These are phyloP conservation scores for Osmanthus fragrans DNA, from an alignment of 257 asterid genomes.

Conservation along the genomic window DNA sequence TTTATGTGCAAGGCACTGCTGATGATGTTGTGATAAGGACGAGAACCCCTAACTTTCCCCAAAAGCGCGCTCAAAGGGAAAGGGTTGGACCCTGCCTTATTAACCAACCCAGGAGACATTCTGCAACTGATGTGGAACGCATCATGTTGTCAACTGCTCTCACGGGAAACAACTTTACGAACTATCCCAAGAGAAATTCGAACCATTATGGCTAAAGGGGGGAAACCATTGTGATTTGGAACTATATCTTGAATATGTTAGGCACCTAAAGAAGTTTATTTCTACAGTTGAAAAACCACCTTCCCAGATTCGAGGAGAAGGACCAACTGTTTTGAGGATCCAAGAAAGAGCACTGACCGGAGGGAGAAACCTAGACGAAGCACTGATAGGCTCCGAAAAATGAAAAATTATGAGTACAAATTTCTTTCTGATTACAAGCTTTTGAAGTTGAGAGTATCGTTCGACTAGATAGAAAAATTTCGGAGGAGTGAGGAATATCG, in stretches of 20 bases:
- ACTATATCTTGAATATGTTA: slow-evolving; percentile 53
- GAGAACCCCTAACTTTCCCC: no score
- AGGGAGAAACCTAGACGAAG: slow-evolving; percentile 57
- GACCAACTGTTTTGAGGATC: slow-evolving; percentile 38
- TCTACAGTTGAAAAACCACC: slow-evolving; percentile 48
- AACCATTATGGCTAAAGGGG: slow-evolving; percentile 62
- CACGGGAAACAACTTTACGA: slow-evolving; percentile 67
- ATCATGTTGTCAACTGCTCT: slow-evolving; percentile 61
- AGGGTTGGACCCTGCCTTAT: no score
- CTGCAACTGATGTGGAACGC: no score
- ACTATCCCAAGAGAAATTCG: slow-evolving; percentile 54
- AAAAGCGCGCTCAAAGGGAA: no score
- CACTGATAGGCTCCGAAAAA: slow-evolving; percentile 42
- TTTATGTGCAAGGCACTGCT: slow-evolving; percentile 51
- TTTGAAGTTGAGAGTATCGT: slow-evolving; percentile 41
- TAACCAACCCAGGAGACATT: no score
- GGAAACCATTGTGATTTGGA: slow-evolving; percentile 63
- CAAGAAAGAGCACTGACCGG: slow-evolving; percentile 55
- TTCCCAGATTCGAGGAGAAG: slow-evolving; percentile 47
- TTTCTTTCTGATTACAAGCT: slow-evolving; percentile 41
- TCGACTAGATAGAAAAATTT: slow-evolving; percentile 50
- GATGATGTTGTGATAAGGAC: slow-evolving; percentile 78
- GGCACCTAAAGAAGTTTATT: slow-evolving; percentile 58
- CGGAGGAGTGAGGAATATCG: slow-evolving; percentile 52
- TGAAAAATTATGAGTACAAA: slow-evolving; percentile 36